These are phyloP conservation scores for Aspergillus egyptiacus DNA, from an alignment of 495 filamentous ascomycete species.

Conservation along the genomic window DNA sequence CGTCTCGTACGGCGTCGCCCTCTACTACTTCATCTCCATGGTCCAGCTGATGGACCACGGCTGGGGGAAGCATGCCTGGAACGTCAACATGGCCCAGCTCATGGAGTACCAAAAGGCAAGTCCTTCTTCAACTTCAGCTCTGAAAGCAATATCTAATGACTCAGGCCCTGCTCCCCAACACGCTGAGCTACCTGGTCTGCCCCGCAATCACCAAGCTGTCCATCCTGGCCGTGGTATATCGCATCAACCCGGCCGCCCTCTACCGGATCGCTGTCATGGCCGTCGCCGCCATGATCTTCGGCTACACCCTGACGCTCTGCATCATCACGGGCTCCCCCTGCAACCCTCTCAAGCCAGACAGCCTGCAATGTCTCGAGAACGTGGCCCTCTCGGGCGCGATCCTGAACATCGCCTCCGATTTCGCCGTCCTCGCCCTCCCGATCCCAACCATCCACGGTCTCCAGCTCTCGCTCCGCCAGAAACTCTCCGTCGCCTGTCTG, in stretches of 20 bases:
- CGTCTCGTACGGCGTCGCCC: slow-evolving; percentile 15
- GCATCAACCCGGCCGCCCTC: slow-evolving; percentile 10
- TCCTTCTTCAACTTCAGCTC: not conserved
- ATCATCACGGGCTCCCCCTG: slow-evolving; percentile 20
- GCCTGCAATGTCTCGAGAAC: slow-evolving; percentile 16
- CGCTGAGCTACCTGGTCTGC: slow-evolving; percentile 13
- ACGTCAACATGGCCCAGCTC: slow-evolving; percentile 17
- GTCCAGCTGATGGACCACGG: slow-evolving; percentile 18
- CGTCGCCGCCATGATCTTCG: slow-evolving; percentile 13
- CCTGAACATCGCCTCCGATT: slow-evolving; percentile 16
- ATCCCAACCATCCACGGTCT: slow-evolving; percentile 17
- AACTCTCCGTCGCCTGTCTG: slow-evolving; percentile 15
- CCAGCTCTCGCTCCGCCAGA: slow-evolving; percentile 17
- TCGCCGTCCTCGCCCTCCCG: slow-evolving; percentile 14
- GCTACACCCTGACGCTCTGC: slow-evolving; percentile 17
- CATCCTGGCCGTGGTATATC: slow-evolving; percentile 18
- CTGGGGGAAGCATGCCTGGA: slow-evolving; percentile 21
- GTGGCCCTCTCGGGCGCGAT: slow-evolving; percentile 18
- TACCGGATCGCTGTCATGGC: slow-evolving; percentile 15
- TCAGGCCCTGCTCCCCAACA: slow-evolving; percentile 12
- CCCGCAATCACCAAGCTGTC: slow-evolving; percentile 15
- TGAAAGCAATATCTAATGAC: not conserved
- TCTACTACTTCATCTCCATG: slow-evolving; percentile 17
- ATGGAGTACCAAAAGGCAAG: slow-evolving; percentile 7
- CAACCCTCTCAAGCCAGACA: slow-evolving; percentile 17